phyloP scores from a whole-genome alignment of 139 green algal genomes.

The Eudorina sp. region DNA sequence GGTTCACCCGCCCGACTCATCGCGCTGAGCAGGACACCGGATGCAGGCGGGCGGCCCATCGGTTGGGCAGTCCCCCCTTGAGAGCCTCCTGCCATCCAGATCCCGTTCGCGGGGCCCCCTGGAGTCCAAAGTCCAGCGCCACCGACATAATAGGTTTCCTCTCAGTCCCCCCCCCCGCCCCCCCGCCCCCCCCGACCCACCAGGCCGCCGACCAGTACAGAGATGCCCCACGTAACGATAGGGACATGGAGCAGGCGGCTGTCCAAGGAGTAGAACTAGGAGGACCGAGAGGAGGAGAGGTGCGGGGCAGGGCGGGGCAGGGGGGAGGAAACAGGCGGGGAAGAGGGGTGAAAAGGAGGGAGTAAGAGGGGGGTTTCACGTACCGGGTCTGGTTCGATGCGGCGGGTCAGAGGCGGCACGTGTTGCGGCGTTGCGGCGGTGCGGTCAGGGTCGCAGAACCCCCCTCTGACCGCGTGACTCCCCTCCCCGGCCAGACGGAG shows the following conservation, averaged over 20 bases:
- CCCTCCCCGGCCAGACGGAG: too few relatives aligned
- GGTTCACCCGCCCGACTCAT: too few relatives aligned
- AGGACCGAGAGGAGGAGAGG: not conserved
- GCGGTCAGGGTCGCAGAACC: too few relatives aligned
- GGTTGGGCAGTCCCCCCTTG: too few relatives aligned
- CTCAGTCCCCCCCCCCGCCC: not conserved
- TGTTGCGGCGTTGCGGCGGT: not conserved
- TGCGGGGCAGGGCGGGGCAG: not conserved
- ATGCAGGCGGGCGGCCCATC: too few relatives aligned
- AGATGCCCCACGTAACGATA: conserved; percentile 2
- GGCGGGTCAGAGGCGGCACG: not conserved
- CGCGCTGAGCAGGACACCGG: too few relatives aligned
- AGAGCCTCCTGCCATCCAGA: too few relatives aligned
- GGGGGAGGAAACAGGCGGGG: not conserved
- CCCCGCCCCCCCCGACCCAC: not conserved
- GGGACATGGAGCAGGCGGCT: not conserved
- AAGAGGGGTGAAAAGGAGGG: not conserved
- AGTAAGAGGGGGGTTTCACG: not conserved
- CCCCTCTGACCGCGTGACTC: too few relatives aligned
- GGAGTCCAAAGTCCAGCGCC: too few relatives aligned
- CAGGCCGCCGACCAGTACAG: not conserved
- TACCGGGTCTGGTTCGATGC: not conserved
- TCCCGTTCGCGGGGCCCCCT: too few relatives aligned
- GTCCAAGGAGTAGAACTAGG: conserved; percentile 13
- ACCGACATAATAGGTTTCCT: not conserved